Base-by-base conservation (phyloP, 2,329 filamentous ascomycete species). In the Ascocoryne sarcoides region DNA sequence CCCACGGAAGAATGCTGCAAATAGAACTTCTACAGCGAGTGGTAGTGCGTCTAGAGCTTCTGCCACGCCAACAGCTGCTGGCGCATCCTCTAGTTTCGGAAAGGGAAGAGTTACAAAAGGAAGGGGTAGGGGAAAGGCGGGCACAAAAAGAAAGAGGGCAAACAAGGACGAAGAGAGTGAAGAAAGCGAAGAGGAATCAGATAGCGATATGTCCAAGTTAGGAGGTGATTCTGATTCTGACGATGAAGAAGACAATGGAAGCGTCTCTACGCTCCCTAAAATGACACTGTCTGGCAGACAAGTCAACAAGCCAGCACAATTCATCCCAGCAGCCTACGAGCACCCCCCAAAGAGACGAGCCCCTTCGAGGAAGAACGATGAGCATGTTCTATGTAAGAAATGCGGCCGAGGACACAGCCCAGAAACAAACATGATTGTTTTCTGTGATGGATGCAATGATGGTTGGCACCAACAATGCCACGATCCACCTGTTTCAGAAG, bases 391-490 rank as follows among this genome's bases (percentile, higher is more conserved):
- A 21, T 92, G 85, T 65, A 80, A 79, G 52, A 71, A 75, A 48
- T 93, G 86, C 62, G 73, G 79, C 39, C 70, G 85, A 49, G 79
- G 82, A 8, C 74, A 82, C 49, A 85, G 82, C 54, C 80, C 82
- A 3, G 60, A 68, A n/a, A 76, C 67, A 51, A 92, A 92, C 62
- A 75, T 80, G 63, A 89, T 93, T 57, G 84, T 92, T 2, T 87
- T 89, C 60, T 93, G 86, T 64, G 84, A 90, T 61, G 79, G 79
- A 12, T 93, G 86, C 65, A 84, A 86, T 58, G 69, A 71, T 20
- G 76, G 79, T 31, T 93, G 86, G 74, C 86, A 93, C 61, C 84
- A 88, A 59, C 76, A 77, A 53, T 93, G 86, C 55, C 85, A 93
- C 59, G 73, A 84, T 43, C 85, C 85, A 1, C 72, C 73, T 7